Evolutionary conservation across 1,284 basidiomycete genomes (phyloP).

Genomic region (Malassezia japonica): DNA sequence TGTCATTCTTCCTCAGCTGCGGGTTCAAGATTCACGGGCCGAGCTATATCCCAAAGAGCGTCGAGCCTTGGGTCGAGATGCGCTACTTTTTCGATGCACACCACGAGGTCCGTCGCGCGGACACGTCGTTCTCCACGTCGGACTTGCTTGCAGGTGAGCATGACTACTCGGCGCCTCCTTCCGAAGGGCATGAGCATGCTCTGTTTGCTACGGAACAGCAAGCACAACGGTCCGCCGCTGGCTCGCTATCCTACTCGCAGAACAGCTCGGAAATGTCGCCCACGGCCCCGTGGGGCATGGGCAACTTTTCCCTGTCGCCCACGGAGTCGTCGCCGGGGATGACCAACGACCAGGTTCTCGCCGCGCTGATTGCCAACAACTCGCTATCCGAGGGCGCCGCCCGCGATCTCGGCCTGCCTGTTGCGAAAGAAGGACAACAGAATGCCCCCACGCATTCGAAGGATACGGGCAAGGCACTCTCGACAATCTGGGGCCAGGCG

Average conservation of each 20-base stretch:
- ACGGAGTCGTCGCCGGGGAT: background rate
- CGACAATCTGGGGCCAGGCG: slow-evolving; percentile 41
- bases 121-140: background rate
- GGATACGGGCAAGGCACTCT: slow-evolving; percentile 21
- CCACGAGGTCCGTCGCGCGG: background rate
- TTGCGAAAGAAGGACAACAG: background rate
- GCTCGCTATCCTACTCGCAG: background rate
- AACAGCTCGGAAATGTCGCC: background rate
- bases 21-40: slow-evolving; percentile 34
- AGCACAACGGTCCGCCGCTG: background rate
- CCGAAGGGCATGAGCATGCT: background rate
- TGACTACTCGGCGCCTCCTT: background rate
- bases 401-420: slow-evolving; percentile 8
- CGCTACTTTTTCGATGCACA: slow-evolving; percentile 2
- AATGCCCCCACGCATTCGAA: background rate
- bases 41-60: slow-evolving; percentile 37
- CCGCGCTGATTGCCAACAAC: slow-evolving; percentile 4
- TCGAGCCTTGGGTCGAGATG: slow-evolving; percentile 40
- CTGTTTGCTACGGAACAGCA: background rate
- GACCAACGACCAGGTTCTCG: slow-evolving; percentile 1
- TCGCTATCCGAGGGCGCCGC: slow-evolving; percentile 7
- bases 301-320: background rate
- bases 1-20: slow-evolving; percentile 31
- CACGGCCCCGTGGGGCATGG: background rate
- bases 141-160: background rate